Evolutionary conservation across 2,329 filamentous ascomycete species (phyloP).

Genomic region (Neofusicoccum sp.): DNA sequence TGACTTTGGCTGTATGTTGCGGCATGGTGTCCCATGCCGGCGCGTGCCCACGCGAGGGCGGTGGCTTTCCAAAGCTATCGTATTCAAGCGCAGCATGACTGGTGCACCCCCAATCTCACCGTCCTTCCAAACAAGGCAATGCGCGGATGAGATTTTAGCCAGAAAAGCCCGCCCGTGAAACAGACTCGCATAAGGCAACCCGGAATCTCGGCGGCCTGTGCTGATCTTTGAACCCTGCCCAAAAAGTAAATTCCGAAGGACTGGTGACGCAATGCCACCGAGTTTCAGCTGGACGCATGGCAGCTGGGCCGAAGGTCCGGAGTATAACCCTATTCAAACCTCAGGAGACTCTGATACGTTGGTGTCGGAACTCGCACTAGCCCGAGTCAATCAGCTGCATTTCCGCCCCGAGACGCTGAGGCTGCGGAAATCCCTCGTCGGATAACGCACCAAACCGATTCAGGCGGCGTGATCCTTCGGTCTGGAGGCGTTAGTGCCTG

Average conservation of each 20-base stretch:
- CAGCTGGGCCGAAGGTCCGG: background rate
- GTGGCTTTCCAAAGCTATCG: background rate
- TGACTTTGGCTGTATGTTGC: background rate
- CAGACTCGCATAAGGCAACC: conserved; percentile 6
- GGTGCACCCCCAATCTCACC: background rate
- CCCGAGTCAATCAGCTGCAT: conserved; percentile 1
- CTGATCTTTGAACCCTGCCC: background rate
- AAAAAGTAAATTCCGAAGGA: background rate
- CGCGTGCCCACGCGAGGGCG: background rate
- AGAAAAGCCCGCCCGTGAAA: background rate
- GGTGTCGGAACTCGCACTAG: background rate
- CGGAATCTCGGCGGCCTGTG: background rate
- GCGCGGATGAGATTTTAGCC: background rate
- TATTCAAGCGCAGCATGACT: background rate
- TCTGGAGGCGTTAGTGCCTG: background rate
- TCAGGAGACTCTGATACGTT: background rate
- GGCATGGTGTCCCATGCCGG: background rate
- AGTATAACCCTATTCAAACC: conserved; percentile 16
- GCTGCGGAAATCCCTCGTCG: background rate
- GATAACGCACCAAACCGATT: conserved; percentile 1
- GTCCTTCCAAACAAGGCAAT: background rate
- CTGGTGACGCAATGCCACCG: background rate
- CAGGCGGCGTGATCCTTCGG: background rate
- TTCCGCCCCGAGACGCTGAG: conserved; percentile 1
- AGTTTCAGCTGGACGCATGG: background rate